Base-by-base conservation (phyloP, 768 basidiomycete genomes). In the Filobasidium wieringae region DNA sequence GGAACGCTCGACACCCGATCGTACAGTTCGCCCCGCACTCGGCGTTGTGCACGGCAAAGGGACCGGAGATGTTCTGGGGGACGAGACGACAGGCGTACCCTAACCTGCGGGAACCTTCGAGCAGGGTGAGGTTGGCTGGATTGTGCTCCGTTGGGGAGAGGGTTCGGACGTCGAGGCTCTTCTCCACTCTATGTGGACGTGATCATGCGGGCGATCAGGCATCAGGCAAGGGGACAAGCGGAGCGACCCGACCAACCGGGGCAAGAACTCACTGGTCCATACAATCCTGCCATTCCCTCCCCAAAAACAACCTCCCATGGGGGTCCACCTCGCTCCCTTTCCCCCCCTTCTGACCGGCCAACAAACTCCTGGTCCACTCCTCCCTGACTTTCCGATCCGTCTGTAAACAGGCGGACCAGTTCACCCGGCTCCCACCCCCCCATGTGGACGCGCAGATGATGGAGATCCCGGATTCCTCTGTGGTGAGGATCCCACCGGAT, bases 401-500 rank as follows among this genome's bases (percentile, higher is more conserved):
- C 43, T 63, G 56, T 17, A 72, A 59, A 6, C 61, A 63, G 2
- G 64, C 68, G 15, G 61, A 63, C 70, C 70, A 72, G 56, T 72
- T 72, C 55, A 72, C 63, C 52, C 62, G 40, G 3, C 61, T 66
- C 4, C 68, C 69, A 2, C 70, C 70, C 11, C 70, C 70, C 41
- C 59, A 64, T 8, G 55, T 58, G 11, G 57, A 56, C 0, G 56
- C 65, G 11, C 87, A 88, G 24, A 82, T 81, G 45, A 91, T 79
- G 43, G 78, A 71, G 26, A 74, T 74, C 53, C 82, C 43, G 14
- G 87, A 86, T 52, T 84, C 82, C 68, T 91, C 88, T 34, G 76
- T 77, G 27, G 83, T 81, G 63, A 91, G 86, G 61, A 78, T 64
- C 11, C 85, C 86, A 59, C 83, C 72, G 50, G 79, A 76, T 79